phyloP scores from a whole-genome alignment of 208 protist species.

The Kentomonas sorsogonicus region DNA sequence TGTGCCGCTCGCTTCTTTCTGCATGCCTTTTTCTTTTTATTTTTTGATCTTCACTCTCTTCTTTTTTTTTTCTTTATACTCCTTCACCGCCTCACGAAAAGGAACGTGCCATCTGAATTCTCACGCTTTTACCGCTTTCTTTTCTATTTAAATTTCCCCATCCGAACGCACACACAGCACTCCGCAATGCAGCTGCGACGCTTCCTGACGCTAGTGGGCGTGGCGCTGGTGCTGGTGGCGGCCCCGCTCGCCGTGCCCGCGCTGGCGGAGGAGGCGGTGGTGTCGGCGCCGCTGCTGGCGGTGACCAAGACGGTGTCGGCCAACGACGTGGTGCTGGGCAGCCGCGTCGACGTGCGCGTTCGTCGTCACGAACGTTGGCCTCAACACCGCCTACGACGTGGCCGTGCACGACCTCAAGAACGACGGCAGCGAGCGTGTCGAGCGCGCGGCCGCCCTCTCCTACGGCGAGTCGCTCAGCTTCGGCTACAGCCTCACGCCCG shows the following conservation, averaged over 20 bases:
- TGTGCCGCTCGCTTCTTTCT: background rate
- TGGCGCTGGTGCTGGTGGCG: conserved; percentile 5
- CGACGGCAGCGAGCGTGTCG: conserved; percentile 40
- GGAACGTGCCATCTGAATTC: too few species aligned
- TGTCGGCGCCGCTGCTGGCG: conserved; percentile 58
- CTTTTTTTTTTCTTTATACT: conserved; percentile 16
- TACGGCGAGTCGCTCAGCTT: conserved; percentile 56
- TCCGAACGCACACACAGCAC: too few species aligned
- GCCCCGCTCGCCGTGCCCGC: conserved; percentile 20
- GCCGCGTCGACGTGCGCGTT: conserved; percentile 67
- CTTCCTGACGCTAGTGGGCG: background rate
- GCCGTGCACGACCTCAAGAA: conserved; percentile 55
- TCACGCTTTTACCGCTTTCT: too few species aligned
- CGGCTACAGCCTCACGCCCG: conserved; percentile 69
- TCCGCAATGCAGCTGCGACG: too few species aligned
- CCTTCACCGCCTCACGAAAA: too few species aligned
- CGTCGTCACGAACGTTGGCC: conserved; percentile 74
- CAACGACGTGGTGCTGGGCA: conserved; percentile 69
- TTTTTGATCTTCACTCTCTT: background rate
- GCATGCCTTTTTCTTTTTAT: background rate
- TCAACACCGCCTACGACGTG: conserved; percentile 71
- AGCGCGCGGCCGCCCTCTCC: conserved; percentile 43
- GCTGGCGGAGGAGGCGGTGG: conserved; percentile 16
- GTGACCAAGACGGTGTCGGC: conserved; percentile 72
- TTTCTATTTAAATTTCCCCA: too few species aligned